A percentile compares a stretch with the other conserved stretches of the same genome.
Conservation (phyloP, 176 grass and related monocot genomes). For the Tillandsia fasciculata region DNA sequence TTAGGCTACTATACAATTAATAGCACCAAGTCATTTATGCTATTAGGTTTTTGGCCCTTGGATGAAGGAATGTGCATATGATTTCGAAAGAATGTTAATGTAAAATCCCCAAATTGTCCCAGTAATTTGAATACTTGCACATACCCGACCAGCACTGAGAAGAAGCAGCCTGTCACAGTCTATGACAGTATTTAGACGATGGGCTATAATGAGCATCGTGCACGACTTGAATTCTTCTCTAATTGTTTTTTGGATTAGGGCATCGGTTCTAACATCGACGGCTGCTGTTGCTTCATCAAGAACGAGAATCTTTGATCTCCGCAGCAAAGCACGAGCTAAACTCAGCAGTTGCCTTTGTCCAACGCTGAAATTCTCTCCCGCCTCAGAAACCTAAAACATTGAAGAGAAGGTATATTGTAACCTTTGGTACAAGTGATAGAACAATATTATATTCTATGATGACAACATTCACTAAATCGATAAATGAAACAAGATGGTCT, state of each 20-base stretch:
- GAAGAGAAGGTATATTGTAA: not conserved
- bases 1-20: no score
- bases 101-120: no score
- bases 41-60: no score
- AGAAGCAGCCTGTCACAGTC: conserved; percentile 90
- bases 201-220: conserved; percentile 97
- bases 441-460: not conserved
- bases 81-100: no score
- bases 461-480: no score
- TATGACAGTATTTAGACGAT: conserved; percentile 90
- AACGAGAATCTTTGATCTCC: conserved; percentile 94
- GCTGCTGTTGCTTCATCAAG: conserved; percentile 97
- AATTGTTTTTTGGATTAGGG: conserved; percentile 98
- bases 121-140: not conserved
- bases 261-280: conserved; percentile 95
- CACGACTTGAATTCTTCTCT: conserved; percentile 98
- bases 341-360: conserved; percentile 89
- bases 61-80: no score
- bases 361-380: conserved; percentile 98
- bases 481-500: no score
- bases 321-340: conserved; percentile 82
- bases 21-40: no score
- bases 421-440: not conserved
- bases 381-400: conserved; percentile 63
- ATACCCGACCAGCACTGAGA: conserved; percentile 76